phyloP scores from a whole-genome alignment of 768 basidiomycete species.

The Tulasnella sp. region DNA sequence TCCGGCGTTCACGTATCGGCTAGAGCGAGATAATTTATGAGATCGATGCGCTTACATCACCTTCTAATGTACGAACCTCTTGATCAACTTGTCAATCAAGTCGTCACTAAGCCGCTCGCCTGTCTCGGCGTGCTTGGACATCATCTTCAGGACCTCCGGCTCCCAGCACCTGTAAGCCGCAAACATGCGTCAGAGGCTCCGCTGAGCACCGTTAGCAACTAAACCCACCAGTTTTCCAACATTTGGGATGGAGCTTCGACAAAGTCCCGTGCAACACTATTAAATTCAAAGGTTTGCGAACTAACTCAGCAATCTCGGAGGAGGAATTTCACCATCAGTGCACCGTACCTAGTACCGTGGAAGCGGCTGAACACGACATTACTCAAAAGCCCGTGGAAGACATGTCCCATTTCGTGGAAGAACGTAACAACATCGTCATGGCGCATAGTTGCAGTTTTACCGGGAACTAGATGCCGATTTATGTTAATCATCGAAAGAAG shows the following conservation, averaged over 20 bases:
- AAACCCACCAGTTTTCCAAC: constrained; percentile 80
- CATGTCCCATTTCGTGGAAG: constrained; percentile 85
- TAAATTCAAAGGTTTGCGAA: background rate
- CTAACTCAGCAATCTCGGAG: background rate
- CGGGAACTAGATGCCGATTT: background rate
- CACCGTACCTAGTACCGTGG: constrained; percentile 69
- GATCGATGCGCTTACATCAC: background rate
- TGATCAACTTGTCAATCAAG: constrained; percentile 77
- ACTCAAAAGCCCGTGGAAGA: constrained; percentile 61
- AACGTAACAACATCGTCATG: constrained; percentile 88
- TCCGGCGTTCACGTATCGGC: constrained; percentile 76
- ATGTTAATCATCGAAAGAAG: background rate
- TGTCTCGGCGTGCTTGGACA: constrained; percentile 82
- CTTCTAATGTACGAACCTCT: constrained; percentile 54
- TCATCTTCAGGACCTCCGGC: constrained; percentile 68
- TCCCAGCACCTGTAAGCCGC: constrained; percentile 69
- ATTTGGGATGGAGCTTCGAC: constrained; percentile 92
- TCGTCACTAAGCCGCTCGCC: constrained; percentile 70
- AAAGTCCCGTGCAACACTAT: constrained; percentile 73
- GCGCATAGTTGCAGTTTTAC: constrained; percentile 58
- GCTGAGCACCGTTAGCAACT: background rate
- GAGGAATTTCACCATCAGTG: background rate
- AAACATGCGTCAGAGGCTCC: background rate
- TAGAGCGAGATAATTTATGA: constrained; percentile 32
- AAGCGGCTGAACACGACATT: constrained; percentile 72